Conservation (phyloP, 2,329 filamentous ascomycete species). For the Diplodia intermedia region DNA sequence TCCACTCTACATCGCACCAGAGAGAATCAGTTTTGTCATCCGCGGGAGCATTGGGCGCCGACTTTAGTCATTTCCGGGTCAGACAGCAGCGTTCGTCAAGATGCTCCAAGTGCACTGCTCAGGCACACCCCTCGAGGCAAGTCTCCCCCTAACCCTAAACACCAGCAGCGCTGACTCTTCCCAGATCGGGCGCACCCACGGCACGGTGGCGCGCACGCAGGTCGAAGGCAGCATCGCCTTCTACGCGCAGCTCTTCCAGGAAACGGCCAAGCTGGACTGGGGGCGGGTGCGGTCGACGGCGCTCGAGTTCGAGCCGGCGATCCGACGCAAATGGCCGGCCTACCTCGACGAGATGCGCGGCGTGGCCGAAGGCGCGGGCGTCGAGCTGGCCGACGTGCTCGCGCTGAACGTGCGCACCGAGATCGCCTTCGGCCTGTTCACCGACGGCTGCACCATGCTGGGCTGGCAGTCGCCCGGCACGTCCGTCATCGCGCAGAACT, state of each 20-base stretch:
- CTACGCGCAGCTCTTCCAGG: constrained; percentile 56
- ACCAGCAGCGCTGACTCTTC: background rate
- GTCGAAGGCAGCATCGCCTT: constrained; percentile 55
- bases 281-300: constrained; percentile 54
- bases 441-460: constrained; percentile 64
- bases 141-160: background rate
- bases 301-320: constrained; percentile 54
- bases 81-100: constrained; percentile 29
- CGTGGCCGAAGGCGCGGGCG: constrained; percentile 59
- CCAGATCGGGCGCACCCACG: constrained; percentile 58
- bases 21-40: too few relatives aligned
- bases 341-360: constrained; percentile 58
- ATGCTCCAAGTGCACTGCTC: constrained; percentile 52
- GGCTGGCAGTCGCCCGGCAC: constrained; percentile 50
- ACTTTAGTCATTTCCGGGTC: background rate
- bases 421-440: constrained; percentile 64
- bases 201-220: constrained; percentile 48
- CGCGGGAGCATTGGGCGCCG: background rate
- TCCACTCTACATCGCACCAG: background rate
- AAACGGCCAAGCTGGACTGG: constrained; percentile 58
- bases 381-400: constrained; percentile 60
- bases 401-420: constrained; percentile 65
- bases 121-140: constrained; percentile 55
- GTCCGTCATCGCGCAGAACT: constrained; percentile 63
- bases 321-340: constrained; percentile 52